These are phyloP conservation scores for Claviceps sp. DNA, from an alignment of 2,329 filamentous ascomycete species.

Conservation along the genomic window DNA sequence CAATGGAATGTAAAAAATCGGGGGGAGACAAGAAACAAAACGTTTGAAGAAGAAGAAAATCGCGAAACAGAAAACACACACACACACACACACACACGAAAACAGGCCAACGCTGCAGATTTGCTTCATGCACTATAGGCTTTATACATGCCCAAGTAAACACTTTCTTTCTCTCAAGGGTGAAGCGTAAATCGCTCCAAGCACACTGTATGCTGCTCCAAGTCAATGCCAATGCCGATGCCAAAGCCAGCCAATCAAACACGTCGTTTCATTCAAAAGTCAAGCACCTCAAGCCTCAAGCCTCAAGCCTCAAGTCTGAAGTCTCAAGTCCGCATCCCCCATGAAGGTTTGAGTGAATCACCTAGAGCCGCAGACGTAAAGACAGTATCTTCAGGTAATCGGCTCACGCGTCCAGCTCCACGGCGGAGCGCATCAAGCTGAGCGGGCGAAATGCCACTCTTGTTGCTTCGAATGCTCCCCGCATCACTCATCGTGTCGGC, in stretches of 20 bases:
- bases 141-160: neutral
- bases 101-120: constrained; percentile 5
- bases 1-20: constrained; percentile 4
- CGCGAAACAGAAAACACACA: constrained; percentile 2
- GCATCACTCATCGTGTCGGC: constrained; percentile 47
- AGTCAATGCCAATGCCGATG: too few relatives aligned
- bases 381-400: constrained; percentile 68
- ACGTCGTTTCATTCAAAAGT: too few relatives aligned
- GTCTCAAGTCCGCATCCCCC: constrained; percentile 36
- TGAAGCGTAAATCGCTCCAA: neutral
- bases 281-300: too few relatives aligned
- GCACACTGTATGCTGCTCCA: neutral
- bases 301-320: constrained; percentile 13
- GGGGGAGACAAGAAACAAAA: neutral
- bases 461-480: constrained; percentile 53
- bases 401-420: constrained; percentile 77
- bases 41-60: neutral
- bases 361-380: constrained; percentile 59
- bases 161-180: neutral
- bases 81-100: neutral
- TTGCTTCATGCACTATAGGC: neutral
- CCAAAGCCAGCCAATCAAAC: too few relatives aligned
- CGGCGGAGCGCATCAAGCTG: constrained; percentile 60
- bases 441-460: constrained; percentile 57
- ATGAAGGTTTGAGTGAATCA: constrained; percentile 45